Percentiles rank a stretch among this genome's conserved stretches.
Evolutionary conservation across 768 basidiomycete genomes (phyloP).

Genomic region (Phanerochaete carnosa): DNA sequence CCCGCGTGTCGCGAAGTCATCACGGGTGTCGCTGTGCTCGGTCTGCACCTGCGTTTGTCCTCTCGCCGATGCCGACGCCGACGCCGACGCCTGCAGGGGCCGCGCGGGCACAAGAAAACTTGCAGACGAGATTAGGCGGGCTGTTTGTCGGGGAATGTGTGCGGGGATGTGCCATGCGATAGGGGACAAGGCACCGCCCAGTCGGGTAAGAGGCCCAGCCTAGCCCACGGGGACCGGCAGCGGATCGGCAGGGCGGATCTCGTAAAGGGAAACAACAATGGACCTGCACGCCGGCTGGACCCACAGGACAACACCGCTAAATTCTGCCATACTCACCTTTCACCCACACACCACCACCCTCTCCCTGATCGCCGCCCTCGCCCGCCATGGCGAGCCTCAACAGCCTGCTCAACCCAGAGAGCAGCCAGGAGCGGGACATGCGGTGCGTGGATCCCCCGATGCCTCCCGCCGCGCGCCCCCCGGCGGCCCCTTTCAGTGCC

Average conservation of each 20-base stretch:
- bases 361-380: conserved; percentile 6
- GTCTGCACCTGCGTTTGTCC: background rate
- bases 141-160: background rate
- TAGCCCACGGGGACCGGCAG: background rate
- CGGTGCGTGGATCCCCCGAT: conserved; percentile 15
- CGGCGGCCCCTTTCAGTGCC: background rate
- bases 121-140: background rate
- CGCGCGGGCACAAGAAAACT: background rate
- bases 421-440: conserved; percentile 19
- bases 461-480: background rate
- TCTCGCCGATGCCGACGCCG: background rate
- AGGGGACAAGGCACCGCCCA: background rate
- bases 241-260: conserved; percentile 16
- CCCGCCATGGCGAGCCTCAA: conserved; percentile 25
- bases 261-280: conserved; percentile 12
- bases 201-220: background rate
- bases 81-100: background rate
- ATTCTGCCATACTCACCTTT: conserved; percentile 10
- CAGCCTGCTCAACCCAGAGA: conserved; percentile 27
- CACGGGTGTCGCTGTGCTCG: background rate
- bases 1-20: background rate
- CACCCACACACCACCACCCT: conserved; percentile 14
- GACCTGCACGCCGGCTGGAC: conserved; percentile 15
- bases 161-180: background rate
- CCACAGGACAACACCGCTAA: conserved; percentile 14